These are phyloP conservation scores for Lasiodiplodia gonubiensis DNA, from an alignment of 2,329 filamentous ascomycete species.

Conservation along the genomic window DNA sequence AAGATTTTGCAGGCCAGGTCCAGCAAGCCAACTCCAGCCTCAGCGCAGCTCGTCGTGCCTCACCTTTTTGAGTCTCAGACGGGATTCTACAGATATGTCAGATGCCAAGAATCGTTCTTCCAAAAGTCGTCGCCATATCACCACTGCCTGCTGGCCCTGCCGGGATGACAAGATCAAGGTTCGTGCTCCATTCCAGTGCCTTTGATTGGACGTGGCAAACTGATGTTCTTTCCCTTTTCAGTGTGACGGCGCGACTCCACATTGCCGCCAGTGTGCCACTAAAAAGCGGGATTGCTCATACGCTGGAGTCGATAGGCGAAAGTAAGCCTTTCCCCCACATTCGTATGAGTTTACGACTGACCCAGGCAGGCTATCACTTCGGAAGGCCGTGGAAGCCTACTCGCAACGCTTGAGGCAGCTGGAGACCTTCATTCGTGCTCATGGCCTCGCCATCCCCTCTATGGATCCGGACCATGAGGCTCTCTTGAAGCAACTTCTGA, in stretches of 20 bases:
- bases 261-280: not conserved
- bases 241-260: slow-evolving; percentile 4
- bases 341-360: not conserved
- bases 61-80: not conserved
- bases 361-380: not conserved
- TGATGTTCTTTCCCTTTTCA: not conserved
- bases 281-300: not conserved
- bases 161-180: slow-evolving; percentile 17
- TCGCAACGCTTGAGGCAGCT: slow-evolving; percentile 6
- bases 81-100: not conserved
- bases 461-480: not conserved
- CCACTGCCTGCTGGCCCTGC: slow-evolving; percentile 9
- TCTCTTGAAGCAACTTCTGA: not conserved
- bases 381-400: slow-evolving; percentile 14
- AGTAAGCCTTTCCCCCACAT: not conserved
- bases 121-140: slow-evolving; percentile 2
- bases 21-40: not conserved
- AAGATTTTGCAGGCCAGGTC: not conserved
- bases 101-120: not conserved
- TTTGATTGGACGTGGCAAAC: not conserved
- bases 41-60: not conserved
- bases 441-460: not conserved
- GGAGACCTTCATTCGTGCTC: not conserved
- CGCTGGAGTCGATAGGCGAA: slow-evolving; percentile 11
- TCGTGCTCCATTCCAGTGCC: not conserved